Evolutionary conservation across 306 rosid species (phyloP), one percentile per base, ranked within the genome.

Genomic region (Ochetophila trinervis): DNA sequence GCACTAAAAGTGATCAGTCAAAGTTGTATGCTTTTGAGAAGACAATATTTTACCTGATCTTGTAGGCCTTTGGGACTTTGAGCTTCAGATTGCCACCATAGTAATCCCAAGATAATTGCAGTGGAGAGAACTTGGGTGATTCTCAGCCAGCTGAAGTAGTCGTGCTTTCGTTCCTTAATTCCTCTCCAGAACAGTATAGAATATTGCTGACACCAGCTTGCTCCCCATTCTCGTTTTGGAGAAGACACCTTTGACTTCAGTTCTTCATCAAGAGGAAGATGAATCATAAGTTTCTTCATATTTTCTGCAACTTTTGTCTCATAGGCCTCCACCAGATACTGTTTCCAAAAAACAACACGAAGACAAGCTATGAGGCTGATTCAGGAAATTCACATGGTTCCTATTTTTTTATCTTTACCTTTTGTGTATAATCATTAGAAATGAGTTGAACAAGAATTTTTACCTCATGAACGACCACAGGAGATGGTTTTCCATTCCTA

Each of bases 121-220:
- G 99, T 94, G 60, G 96, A 83, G 27, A 94, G 81, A 68, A 94
- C 99, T 83, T 94, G 99, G 36, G 97, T 94, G 84, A 88, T 72
- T 84, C 97, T 84, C 79, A 94, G 57, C 96, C 95, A 94, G 82
- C 99, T 88, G 70, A 94, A 94, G 54, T 94, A 94, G 65, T 94
- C 99, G 53, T 94, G 88, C 55, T 86, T 78, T 50, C 97, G 24
- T 73, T 94, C 97, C 74, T 88, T 94, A 63, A 94, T 78, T 83
- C 97, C 99, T 85, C 99, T 78, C 16, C 85, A 60, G 64, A 85
- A 90, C 44, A 94, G 47, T 62, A 94, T 88, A 37, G 85, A 76
- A 72, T 62, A 94, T 74, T 94, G 99, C 50, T 90, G 86, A 60
- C 79, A 65, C 99, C 99, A 94, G 69, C 87, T 85, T 23, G 97